These are phyloP conservation scores for Phytophthora chlamydospora DNA, from an alignment of 352 stramenopile genomes.

Conservation along the genomic window DNA sequence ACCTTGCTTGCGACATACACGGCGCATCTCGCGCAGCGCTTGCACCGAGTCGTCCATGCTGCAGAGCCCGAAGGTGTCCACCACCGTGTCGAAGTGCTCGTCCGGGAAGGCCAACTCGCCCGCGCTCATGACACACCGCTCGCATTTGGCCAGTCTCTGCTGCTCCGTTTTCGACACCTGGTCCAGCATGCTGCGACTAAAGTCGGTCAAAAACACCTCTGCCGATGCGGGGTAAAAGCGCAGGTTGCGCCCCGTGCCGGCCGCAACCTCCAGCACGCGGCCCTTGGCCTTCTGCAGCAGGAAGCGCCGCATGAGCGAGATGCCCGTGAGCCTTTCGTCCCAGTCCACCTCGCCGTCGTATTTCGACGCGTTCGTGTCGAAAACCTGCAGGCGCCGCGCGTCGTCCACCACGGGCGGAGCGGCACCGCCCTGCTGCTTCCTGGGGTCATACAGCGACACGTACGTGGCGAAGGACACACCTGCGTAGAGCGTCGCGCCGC, in stretches of 20 bases:
- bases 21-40: conserved; percentile 92
- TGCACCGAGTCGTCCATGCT: conserved; percentile 94
- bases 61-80: conserved; percentile 97
- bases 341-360: conserved; percentile 82
- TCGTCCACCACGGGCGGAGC: conserved; percentile 50
- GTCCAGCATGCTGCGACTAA: conserved; percentile 77
- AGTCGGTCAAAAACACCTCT: conserved; percentile 71
- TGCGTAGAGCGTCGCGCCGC: conserved; percentile 62
- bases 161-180: conserved; percentile 46
- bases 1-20: conserved; percentile 88
- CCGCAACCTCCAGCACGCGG: conserved; percentile 92
- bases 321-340: conserved; percentile 82
- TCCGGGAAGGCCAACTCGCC: conserved; percentile 67
- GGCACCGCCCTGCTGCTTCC: conserved; percentile 28
- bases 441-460: conserved; percentile 77
- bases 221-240: conserved; percentile 76
- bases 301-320: conserved; percentile 81
- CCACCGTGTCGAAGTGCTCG: conserved; percentile 93
- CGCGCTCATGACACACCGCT: conserved; percentile 67
- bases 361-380: conserved; percentile 71
- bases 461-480: conserved; percentile 64
- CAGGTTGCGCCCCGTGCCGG: conserved; percentile 95
- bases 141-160: conserved; percentile 30
- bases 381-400: conserved; percentile 60
- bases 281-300: conserved; percentile 79